Percentiles rank a stretch among this genome's conserved stretches.
Conservation (phyloP, 2,329 filamentous ascomycete genomes). For the Colletotrichum sp. region DNA sequence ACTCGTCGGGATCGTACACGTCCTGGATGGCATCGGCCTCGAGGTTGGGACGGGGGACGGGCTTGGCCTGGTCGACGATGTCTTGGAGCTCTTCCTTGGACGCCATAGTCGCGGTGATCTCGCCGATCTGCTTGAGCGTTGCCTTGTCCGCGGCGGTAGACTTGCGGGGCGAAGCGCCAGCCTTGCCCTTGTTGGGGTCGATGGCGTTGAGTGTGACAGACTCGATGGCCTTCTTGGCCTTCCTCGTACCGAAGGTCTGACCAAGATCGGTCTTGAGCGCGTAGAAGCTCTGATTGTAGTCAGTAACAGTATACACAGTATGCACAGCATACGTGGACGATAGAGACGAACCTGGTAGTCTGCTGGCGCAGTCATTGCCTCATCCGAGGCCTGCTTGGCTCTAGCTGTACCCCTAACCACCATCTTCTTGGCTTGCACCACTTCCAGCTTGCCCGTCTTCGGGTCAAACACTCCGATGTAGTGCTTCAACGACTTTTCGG, state of each 20-base stretch:
- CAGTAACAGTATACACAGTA: not conserved
- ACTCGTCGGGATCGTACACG: slow-evolving; percentile 70
- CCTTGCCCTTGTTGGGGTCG: slow-evolving; percentile 39
- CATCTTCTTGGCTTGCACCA: slow-evolving; percentile 70
- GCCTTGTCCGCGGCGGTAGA: slow-evolving; percentile 61
- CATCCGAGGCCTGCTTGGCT: slow-evolving; percentile 55
- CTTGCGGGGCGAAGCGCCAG: slow-evolving; percentile 42
- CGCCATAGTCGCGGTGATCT: slow-evolving; percentile 68
- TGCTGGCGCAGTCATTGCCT: slow-evolving; percentile 42
- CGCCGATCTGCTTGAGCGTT: slow-evolving; percentile 68
- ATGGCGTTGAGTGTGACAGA: slow-evolving; percentile 76
- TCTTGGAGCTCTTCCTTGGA: slow-evolving; percentile 69
- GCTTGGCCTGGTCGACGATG: slow-evolving; percentile 70
- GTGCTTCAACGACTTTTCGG: slow-evolving; percentile 56
- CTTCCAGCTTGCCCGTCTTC: slow-evolving; percentile 60
- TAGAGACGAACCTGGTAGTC: slow-evolving; percentile 21
- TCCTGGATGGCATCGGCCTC: slow-evolving; percentile 71
- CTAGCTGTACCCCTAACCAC: slow-evolving; percentile 62
- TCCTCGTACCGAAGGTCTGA: slow-evolving; percentile 83
- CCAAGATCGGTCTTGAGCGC: slow-evolving; percentile 73
- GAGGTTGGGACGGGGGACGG: slow-evolving; percentile 73
- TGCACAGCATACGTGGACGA: not conserved
- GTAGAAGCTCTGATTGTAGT: slow-evolving; percentile 52
- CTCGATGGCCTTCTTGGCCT: slow-evolving; percentile 79
- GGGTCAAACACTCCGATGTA: slow-evolving; percentile 71